A percentile compares a stretch with the other conserved stretches of the same genome.
These are phyloP conservation scores for Alternaria sp. DNA, from an alignment of 2,329 filamentous ascomycete genomes.

Conservation along the genomic window DNA sequence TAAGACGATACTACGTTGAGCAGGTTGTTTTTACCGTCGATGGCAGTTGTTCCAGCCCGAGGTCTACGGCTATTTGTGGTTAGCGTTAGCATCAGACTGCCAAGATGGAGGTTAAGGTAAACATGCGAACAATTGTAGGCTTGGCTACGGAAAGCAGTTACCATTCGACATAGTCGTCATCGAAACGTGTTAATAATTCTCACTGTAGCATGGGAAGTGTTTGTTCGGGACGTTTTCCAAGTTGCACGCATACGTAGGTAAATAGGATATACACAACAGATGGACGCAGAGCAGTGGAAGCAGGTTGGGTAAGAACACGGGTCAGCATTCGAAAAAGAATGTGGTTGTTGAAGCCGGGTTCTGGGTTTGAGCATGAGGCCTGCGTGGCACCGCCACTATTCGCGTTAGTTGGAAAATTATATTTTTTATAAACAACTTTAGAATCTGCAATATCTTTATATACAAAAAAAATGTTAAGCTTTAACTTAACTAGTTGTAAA, in stretches of 20 bases:
- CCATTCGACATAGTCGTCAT: too few species aligned
- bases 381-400: constrained; percentile 26
- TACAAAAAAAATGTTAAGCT: too few species aligned
- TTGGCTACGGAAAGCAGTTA: neutral
- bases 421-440: too few species aligned
- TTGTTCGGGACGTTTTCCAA: too few species aligned
- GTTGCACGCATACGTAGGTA: too few species aligned
- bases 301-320: too few species aligned
- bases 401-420: constrained; percentile 26
- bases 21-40: neutral
- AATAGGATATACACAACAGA: too few species aligned
- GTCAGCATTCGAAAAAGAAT: neutral
- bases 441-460: too few species aligned
- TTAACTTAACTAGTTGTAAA: too few species aligned
- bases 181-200: too few species aligned
- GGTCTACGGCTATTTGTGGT: neutral
- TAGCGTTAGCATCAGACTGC: neutral
- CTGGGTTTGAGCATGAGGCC: constrained; percentile 15
- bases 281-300: too few species aligned
- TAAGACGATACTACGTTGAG: constrained; percentile 1
- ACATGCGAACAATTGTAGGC: neutral
- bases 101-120: neutral
- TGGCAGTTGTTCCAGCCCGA: neutral
- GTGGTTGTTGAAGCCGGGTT: constrained; percentile 6
- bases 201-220: too few species aligned